Conservation (phyloP, 352 stramenopile genomes). For the Globisporangium orthogonon region DNA sequence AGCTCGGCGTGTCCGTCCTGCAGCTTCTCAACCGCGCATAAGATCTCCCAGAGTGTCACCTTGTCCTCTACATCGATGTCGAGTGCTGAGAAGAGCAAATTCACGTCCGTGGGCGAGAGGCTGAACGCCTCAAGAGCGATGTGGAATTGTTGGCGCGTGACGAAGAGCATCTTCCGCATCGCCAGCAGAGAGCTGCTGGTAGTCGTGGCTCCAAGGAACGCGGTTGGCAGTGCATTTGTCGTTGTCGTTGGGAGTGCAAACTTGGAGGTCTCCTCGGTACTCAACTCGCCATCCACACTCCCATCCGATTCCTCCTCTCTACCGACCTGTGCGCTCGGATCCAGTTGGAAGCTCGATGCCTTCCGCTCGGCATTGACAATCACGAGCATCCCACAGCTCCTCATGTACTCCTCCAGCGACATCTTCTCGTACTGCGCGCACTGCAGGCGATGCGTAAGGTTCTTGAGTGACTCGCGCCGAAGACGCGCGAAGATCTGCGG, state of each 20-base stretch:
- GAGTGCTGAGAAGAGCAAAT: constrained; percentile 52
- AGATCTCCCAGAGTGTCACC: constrained; percentile 40
- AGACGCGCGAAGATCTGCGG: constrained; percentile 52
- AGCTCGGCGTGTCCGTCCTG: constrained; percentile 41
- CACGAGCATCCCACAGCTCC: constrained; percentile 25
- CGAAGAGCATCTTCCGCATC: constrained; percentile 26
- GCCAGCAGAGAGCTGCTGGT: constrained; percentile 13
- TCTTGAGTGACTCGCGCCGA: constrained; percentile 41
- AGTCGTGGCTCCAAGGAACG: no score
- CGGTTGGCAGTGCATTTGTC: not conserved
- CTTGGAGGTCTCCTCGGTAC: no score
- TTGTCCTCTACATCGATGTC: constrained; percentile 45
- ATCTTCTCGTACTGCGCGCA: constrained; percentile 40
- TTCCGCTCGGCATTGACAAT: not conserved
- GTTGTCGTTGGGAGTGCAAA: no score
- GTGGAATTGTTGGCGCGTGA: constrained; percentile 54
- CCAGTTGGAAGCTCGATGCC: not conserved
- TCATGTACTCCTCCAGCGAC: constrained; percentile 56
- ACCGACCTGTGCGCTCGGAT: not conserved
- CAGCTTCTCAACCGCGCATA: constrained; percentile 33
- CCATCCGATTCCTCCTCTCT: not conserved
- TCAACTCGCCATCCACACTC: not conserved
- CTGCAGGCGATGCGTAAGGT: constrained; percentile 34
- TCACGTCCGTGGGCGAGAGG: constrained; percentile 36
- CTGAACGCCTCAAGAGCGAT: constrained; percentile 51